These are phyloP conservation scores for Bryoglossum gracile DNA, from an alignment of 495 filamentous ascomycete genomes.

Conservation along the genomic window DNA sequence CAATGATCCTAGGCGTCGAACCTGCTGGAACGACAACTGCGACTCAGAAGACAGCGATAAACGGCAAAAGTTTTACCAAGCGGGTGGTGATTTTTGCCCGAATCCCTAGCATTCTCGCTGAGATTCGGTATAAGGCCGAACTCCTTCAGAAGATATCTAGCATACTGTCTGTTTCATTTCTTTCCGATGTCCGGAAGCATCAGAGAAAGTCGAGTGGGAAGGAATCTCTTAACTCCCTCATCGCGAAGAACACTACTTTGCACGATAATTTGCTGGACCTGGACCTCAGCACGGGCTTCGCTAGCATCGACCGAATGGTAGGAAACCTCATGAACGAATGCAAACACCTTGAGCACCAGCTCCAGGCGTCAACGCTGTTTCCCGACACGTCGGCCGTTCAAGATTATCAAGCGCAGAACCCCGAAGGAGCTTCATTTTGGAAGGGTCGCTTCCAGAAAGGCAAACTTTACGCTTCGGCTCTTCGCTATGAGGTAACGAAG, in stretches of 20 bases:
- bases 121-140: neutral
- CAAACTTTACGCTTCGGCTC: conserved; percentile 17
- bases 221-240: no score
- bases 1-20: conserved; percentile 23
- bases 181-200: conserved; percentile 22
- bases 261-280: conserved; percentile 17
- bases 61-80: conserved; percentile 23
- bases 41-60: conserved; percentile 20
- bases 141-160: conserved; percentile 14
- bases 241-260: conserved; percentile 17
- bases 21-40: conserved; percentile 18
- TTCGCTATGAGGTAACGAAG: conserved; percentile 23
- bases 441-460: conserved; percentile 20
- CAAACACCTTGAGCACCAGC: conserved; percentile 16
- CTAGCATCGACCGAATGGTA: conserved; percentile 23
- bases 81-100: conserved; percentile 3
- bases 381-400: conserved; percentile 19
- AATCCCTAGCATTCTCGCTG: neutral
- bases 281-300: conserved; percentile 20
- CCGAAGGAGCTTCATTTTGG: conserved; percentile 21
- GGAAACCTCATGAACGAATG: conserved; percentile 17
- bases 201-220: conserved; percentile 23
- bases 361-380: conserved; percentile 19
- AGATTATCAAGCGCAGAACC: conserved; percentile 20
- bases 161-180: conserved; percentile 21